Percentiles rank a stretch among this genome's conserved stretches.
These are phyloP conservation scores for Lactarius hatsudake DNA, from an alignment of 768 basidiomycete genomes.

Conservation along the genomic window DNA sequence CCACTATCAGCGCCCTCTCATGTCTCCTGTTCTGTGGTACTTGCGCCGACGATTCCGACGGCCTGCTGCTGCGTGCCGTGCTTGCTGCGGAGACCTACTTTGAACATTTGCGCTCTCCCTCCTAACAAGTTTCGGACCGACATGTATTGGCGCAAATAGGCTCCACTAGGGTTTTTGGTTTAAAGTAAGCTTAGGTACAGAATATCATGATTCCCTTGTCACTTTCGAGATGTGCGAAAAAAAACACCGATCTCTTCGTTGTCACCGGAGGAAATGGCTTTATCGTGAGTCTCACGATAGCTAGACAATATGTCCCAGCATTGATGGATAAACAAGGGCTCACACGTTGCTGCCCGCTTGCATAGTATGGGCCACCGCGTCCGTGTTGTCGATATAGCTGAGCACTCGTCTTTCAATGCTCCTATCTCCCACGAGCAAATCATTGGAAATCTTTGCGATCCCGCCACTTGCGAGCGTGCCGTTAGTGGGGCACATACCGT, in stretches of 20 bases:
- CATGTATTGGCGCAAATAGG: background rate
- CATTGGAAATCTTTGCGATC: constrained; percentile 48
- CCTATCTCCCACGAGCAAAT: constrained; percentile 37
- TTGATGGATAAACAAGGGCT: constrained; percentile 41
- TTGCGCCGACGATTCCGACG: background rate
- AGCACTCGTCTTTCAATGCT: constrained; percentile 29
- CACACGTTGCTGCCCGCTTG: constrained; percentile 47
- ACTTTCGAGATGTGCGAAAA: constrained; percentile 7
- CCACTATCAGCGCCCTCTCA: background rate
- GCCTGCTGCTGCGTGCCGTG: background rate
- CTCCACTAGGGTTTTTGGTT: background rate
- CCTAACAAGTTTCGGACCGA: background rate
- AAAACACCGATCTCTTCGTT: constrained; percentile 32
- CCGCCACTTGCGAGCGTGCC: constrained; percentile 37
- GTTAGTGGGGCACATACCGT: constrained; percentile 44
- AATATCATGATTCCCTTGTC: background rate
- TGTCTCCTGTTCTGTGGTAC: background rate
- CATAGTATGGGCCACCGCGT: constrained; percentile 35
- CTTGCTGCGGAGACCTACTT: background rate
- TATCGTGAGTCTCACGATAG: constrained; percentile 39
- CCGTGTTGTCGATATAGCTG: constrained; percentile 43
- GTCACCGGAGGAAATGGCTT: constrained; percentile 55
- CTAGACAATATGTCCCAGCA: background rate
- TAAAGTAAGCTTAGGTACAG: background rate
- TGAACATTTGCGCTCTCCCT: background rate